Conservation (phyloP, 257 asterid species). For the Coffea eugenioides region DNA sequence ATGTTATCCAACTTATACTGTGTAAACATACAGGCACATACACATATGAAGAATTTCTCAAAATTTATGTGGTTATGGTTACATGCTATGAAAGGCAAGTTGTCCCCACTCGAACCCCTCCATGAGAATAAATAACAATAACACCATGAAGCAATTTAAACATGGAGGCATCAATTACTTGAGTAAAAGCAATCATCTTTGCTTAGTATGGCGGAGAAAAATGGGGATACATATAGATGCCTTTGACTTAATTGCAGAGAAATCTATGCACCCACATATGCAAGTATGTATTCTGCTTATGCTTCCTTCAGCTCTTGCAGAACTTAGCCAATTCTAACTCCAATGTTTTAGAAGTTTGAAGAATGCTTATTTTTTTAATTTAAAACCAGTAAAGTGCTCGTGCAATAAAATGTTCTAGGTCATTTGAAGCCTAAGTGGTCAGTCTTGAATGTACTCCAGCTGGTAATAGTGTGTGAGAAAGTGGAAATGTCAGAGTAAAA, state of each 20-base stretch:
- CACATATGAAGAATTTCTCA: not conserved
- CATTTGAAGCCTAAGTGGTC: not conserved
- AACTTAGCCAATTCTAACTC: not conserved
- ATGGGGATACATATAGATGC: not conserved
- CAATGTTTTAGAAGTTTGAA: not conserved
- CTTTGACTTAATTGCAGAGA: not conserved
- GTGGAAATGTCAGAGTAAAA: not conserved
- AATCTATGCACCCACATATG: not conserved
- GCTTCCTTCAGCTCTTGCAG: not conserved
- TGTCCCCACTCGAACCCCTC: not conserved
- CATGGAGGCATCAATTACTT: not conserved
- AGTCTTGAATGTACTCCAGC: not conserved
- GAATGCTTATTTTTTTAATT: too few relatives aligned
- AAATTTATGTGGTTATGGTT: not conserved
- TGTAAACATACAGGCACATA: not conserved
- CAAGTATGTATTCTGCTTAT: not conserved
- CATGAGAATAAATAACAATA: not conserved
- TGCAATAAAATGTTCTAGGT: not conserved
- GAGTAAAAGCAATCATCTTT: not conserved
- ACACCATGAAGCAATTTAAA: too few relatives aligned
- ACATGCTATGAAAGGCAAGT: not conserved
- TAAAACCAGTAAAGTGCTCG: too few relatives aligned
- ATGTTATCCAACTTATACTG: too few relatives aligned
- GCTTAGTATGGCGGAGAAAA: not conserved
- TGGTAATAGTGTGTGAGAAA: not conserved